A percentile compares a stretch with the other conserved stretches of the same genome.
Evolutionary conservation across 2,329 filamentous ascomycete genomes (phyloP).

Genomic region (Aspergillus phoenicis): DNA sequence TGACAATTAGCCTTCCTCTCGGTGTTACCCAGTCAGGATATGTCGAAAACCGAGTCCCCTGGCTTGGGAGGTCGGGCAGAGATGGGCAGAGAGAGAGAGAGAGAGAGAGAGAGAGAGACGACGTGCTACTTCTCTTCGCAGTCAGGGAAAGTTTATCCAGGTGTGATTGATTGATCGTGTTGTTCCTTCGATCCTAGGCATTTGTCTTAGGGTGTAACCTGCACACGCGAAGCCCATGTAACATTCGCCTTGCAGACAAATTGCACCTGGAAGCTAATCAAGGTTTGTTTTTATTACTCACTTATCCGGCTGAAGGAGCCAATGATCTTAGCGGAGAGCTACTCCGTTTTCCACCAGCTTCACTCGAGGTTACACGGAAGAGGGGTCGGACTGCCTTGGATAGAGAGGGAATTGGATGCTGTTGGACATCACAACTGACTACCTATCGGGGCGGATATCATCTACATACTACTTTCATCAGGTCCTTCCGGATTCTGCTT

Average conservation of each 20-base stretch:
- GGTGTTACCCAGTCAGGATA: neutral
- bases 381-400: neutral
- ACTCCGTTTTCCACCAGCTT: neutral
- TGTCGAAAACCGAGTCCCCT: neutral
- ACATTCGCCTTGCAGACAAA: neutral
- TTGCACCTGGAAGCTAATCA: neutral
- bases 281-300: neutral
- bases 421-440: neutral
- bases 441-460: neutral
- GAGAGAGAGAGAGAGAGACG: neutral
- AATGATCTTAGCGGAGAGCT: neutral
- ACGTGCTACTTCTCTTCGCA: neutral
- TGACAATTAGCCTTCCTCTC: neutral
- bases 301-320: neutral
- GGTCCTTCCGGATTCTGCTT: slow-evolving; percentile 1
- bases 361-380: neutral
- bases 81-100: neutral
- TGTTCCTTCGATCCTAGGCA: neutral
- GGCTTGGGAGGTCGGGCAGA: neutral
- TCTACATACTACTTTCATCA: neutral
- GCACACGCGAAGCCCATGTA: neutral
- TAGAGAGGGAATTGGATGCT: neutral
- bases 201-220: neutral
- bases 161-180: neutral
- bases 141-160: neutral